These are phyloP conservation scores for Saccharomyces pastorianus DNA, from an alignment of 1,139 yeast genomes.

Conservation along the genomic window DNA sequence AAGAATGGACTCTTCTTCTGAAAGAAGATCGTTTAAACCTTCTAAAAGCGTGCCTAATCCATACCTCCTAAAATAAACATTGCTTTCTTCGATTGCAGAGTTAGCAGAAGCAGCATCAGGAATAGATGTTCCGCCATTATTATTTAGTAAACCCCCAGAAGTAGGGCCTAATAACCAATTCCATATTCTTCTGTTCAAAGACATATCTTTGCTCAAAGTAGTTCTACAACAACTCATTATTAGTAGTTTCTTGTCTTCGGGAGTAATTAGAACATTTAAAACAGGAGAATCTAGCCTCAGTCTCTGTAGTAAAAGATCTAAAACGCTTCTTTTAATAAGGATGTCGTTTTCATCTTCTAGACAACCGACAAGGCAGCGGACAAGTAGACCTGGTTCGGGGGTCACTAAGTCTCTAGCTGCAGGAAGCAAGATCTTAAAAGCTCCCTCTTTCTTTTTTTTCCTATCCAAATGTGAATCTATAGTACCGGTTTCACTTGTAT, in stretches of 20 bases:
- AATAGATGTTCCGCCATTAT: conserved; percentile 2
- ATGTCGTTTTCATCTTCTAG: conserved; percentile 52
- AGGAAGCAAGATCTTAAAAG: conserved; percentile 33
- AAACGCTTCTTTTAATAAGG: conserved; percentile 79
- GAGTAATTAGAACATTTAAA: conserved; percentile 40
- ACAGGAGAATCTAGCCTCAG: conserved; percentile 58
- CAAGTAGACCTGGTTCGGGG: conserved; percentile 73
- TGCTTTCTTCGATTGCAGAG: conserved; percentile 8
- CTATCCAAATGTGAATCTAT: conserved; percentile 6
- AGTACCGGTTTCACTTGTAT: conserved; percentile 4
- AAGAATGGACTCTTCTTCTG: conserved; percentile 29
- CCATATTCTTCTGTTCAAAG: conserved; percentile 87
- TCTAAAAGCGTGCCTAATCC: conserved; percentile 45
- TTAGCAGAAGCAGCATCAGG: conserved; percentile 1
- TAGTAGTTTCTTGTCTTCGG: conserved; percentile 49
- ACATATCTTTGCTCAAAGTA: conserved; percentile 80
- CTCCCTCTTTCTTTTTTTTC: conserved; percentile 15
- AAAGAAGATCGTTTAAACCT: conserved; percentile 47
- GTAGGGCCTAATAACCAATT: conserved; percentile 79
- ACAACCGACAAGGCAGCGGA: conserved; percentile 67
- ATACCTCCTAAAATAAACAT: conserved; percentile 49
- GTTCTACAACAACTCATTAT: conserved; percentile 58
- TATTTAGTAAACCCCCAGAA: conserved; percentile 3
- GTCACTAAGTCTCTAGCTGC: conserved; percentile 56
- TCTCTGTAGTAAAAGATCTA: conserved; percentile 66